phyloP scores from a whole-genome alignment of 2,329 filamentous ascomycete genomes.

The Fusarium euwallaceae region DNA sequence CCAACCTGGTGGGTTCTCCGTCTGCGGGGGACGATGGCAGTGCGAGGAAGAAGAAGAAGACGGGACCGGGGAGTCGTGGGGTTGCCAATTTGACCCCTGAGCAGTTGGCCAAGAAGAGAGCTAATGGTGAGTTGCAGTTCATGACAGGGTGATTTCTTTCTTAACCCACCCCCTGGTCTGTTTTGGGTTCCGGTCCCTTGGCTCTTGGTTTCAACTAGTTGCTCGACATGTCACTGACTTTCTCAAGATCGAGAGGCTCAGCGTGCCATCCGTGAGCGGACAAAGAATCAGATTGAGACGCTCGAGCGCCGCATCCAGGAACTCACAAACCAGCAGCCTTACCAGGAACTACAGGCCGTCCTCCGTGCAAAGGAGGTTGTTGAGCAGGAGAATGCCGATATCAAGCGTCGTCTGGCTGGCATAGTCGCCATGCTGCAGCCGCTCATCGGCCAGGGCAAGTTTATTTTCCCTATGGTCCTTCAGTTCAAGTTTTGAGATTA shows the following conservation, averaged over 20 bases:
- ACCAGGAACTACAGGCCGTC: constrained; percentile 83
- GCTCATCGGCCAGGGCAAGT: constrained; percentile 57
- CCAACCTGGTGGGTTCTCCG: constrained; percentile 29
- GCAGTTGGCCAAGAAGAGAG: constrained; percentile 77
- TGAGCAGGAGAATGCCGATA: constrained; percentile 83
- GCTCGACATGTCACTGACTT: constrained; percentile 31
- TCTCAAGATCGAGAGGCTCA: constrained; percentile 83
- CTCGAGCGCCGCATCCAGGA: constrained; percentile 81
- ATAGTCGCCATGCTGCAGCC: constrained; percentile 76
- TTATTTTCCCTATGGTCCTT: neutral
- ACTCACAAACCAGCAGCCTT: constrained; percentile 83
- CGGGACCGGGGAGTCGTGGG: constrained; percentile 60
- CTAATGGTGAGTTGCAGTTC: constrained; percentile 62
- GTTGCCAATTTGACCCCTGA: constrained; percentile 78
- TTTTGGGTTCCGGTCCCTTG: neutral
- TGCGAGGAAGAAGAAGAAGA: constrained; percentile 61
- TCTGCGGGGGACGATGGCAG: constrained; percentile 37
- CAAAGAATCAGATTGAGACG: constrained; percentile 81
- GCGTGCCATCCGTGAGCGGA: constrained; percentile 85
- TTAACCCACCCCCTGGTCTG: neutral
- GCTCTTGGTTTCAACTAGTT: neutral
- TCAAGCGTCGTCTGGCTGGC: constrained; percentile 75
- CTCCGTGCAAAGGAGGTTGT: constrained; percentile 82
- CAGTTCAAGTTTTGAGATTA: constrained; percentile 2
- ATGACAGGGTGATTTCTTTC: constrained; percentile 4